Evolutionary conservation across 345 rosid genomes (phyloP), one percentile per base, ranked within the genome.

Genomic region (Anastatica hierochuntica): DNA sequence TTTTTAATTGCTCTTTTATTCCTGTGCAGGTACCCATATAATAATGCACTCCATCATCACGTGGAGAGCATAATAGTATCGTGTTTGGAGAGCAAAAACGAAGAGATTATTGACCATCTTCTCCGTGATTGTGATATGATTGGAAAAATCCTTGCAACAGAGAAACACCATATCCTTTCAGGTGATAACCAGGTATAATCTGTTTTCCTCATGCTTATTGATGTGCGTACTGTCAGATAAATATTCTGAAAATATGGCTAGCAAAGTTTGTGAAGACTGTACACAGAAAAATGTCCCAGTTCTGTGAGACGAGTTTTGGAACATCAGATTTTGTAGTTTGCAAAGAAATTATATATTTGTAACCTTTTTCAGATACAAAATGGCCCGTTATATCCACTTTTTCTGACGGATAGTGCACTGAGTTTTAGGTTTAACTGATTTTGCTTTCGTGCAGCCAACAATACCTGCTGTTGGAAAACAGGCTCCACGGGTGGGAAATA

Each of bases 41-140:
- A 88, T 63, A 92, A 88, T 71, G 95, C 94, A 11, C 62, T 92
- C 72, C 98, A 92, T 64, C 96, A 88, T 76, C 96, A 87, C 51
- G 90, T 85, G 14, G 96, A 92, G 76, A 92, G 90, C 59, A 81
- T 92, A 49, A 62, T 84, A 64, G 44, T 74, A 36, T 81, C 90
- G 7, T 88, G 98, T 67, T 65, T 88, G 75, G 95, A 84, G 64
- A 81, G 80, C 70, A 88, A 81, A 78, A 79, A 69, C 36, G 77
- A 77, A 4, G 55, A 46, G 27, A 69, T 84, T 69, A 66, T 83
- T 38, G 79, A 82, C 71, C 88, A 92, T 71, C 77, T 88, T 60
- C 81, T 92, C 70, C 76, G 24, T 45, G 96, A 92, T 39, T 92
- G 95, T 72, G 74, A 83, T 65, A 74, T 87, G 64, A 74, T 88